Evolutionary conservation across 441 rosid genomes (phyloP).

Genomic region (Pelargonium citronellum): DNA sequence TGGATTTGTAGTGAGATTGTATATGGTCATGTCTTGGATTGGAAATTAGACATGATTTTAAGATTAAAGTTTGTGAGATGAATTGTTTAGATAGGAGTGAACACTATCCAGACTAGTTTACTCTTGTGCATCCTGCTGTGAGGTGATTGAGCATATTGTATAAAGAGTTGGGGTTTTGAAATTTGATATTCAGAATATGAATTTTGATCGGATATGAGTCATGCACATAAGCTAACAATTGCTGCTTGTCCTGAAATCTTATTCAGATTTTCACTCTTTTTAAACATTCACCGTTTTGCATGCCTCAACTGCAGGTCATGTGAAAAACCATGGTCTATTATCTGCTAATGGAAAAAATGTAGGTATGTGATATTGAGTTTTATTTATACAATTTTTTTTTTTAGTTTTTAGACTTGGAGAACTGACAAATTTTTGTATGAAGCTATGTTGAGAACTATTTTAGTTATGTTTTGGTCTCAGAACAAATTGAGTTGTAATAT

Average conservation of each 20-base stretch:
- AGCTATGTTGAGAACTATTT: not conserved
- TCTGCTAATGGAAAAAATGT: slow-evolving; percentile 35
- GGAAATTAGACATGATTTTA: too few species aligned
- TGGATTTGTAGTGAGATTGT: too few species aligned
- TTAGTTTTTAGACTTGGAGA: not conserved
- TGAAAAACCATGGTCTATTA: slow-evolving; percentile 31
- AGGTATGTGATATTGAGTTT: slow-evolving; percentile 24
- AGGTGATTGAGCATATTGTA: too few species aligned
- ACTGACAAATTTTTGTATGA: not conserved
- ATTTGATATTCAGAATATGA: not conserved
- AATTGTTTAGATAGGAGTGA: too few species aligned
- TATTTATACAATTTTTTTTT: not conserved
- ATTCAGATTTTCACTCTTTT: slow-evolving; percentile 18
- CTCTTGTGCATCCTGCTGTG: too few species aligned
- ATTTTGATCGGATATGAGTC: slow-evolving; percentile 5
- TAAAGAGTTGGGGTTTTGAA: too few species aligned
- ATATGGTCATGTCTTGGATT: too few species aligned
- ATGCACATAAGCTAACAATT: slow-evolving; percentile 11
- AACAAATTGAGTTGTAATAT: not conserved
- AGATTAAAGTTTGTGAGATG: too few species aligned
- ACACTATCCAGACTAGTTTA: too few species aligned
- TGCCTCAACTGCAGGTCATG: slow-evolving; percentile 48
- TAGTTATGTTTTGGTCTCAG: not conserved
- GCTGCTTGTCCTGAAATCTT: slow-evolving; percentile 24
- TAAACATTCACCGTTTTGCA: slow-evolving; percentile 26